Evolutionary conservation across 1,284 basidiomycete genomes (phyloP), one percentile per base, ranked within the genome.

Genomic region (Phellinidium pouzarii): DNA sequence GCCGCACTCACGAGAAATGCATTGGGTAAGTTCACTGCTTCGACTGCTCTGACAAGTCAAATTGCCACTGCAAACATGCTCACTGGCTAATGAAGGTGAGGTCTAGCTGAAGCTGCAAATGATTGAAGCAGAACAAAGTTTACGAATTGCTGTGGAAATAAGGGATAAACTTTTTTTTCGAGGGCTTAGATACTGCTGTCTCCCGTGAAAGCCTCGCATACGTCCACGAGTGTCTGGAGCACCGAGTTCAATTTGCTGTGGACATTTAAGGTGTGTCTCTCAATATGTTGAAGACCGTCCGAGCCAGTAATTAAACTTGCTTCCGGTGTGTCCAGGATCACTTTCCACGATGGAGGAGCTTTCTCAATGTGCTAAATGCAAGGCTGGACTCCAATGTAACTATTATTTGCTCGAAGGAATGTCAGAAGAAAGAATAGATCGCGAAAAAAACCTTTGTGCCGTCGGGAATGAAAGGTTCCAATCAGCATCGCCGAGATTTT

Each of bases 181-280:
- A 59, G 20, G 48, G 48, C 4, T 56, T 65, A 19, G 69, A 71
- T 54, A 61, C 64, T 7, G 67, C 69, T 2, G 63, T 62, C 12
- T 64, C 68, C 26, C 59, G 66, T 17, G 68, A 71, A 51, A 70
- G 67, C 54, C 59, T 69, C 17, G 69, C 60, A 3, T 61, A 59
- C 41, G 65, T 61, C 52, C 65, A 17, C 56, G 68, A 25, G 50
- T 59, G 23, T 48, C 55, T 25, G 63, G 64, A 17, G 56, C 54
- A 4, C 59, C 59, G 19, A 46, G 60, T 46, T 60, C 64, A 43
- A 60, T 70, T 20, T 59, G 58, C 4, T 70, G 69, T 52, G 59
- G 63, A 42, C 61, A 61, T 17, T 59, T 60, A 41, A 23, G 12
- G 34, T 22, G 27, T 20, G 1, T n/a, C 29, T 19, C 25, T 44